phyloP scores from a whole-genome alignment of 768 basidiomycete genomes.

The Psilocybe sp. region DNA sequence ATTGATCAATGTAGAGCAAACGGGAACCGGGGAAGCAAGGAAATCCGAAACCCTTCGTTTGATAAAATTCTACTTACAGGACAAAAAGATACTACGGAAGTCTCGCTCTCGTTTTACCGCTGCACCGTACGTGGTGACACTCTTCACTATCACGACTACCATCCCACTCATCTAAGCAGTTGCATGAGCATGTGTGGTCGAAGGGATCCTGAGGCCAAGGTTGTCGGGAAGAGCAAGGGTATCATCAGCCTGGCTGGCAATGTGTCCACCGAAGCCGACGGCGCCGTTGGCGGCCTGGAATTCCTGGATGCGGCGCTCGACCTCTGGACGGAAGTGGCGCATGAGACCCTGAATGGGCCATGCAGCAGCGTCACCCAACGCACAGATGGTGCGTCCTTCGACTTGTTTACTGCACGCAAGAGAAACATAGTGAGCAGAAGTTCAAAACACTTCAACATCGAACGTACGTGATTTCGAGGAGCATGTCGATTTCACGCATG shows the following conservation, averaged over 20 bases:
- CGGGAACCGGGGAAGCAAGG: too few relatives aligned
- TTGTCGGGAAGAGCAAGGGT: slow-evolving; percentile 73
- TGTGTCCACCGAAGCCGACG: slow-evolving; percentile 84
- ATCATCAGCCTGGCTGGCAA: slow-evolving; percentile 68
- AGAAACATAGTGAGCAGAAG: slow-evolving; percentile 1
- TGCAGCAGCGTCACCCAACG: slow-evolving; percentile 94
- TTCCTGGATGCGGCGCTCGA: slow-evolving; percentile 80
- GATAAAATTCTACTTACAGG: too few relatives aligned
- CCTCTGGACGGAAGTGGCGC: slow-evolving; percentile 95
- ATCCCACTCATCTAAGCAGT: neutral
- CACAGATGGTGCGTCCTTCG: slow-evolving; percentile 95
- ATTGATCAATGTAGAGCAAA: too few relatives aligned
- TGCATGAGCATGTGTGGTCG: slow-evolving; percentile 13
- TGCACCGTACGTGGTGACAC: too few relatives aligned
- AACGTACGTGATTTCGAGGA: slow-evolving; percentile 86
- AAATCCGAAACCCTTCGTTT: too few relatives aligned
- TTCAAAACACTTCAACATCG: neutral
- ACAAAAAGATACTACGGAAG: too few relatives aligned
- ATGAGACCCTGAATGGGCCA: slow-evolving; percentile 99
- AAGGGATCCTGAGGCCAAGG: slow-evolving; percentile 52
- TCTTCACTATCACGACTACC: too few relatives aligned
- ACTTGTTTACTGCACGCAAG: slow-evolving; percentile 75
- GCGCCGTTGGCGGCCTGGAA: slow-evolving; percentile 76
- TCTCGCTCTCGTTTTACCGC: too few relatives aligned
- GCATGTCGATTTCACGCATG: slow-evolving; percentile 95